phyloP scores from a whole-genome alignment of 495 filamentous ascomycete genomes.

The Friedmanniomyces endolithicus region DNA sequence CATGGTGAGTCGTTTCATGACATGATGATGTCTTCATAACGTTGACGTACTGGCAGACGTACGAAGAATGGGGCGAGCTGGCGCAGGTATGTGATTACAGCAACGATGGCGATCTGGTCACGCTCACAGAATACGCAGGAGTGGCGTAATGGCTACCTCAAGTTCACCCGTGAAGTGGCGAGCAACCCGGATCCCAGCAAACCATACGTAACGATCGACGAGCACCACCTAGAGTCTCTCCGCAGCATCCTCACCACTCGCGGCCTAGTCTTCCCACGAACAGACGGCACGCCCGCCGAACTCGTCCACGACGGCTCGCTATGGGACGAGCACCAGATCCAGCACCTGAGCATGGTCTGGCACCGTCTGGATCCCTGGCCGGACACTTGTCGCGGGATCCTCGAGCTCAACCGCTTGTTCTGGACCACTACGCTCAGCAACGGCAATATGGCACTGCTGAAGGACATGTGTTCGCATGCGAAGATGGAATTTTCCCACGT shows the following conservation, averaged over 20 bases:
- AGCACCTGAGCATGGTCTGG: constrained; percentile 50
- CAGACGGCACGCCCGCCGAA: constrained; percentile 4
- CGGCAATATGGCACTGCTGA: constrained; percentile 53
- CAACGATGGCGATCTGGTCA: constrained; percentile 28
- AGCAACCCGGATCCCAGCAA: constrained; percentile 29
- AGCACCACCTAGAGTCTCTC: constrained; percentile 54
- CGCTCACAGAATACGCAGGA: constrained; percentile 39
- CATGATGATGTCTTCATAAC: neutral
- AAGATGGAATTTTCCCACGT: constrained; percentile 49
- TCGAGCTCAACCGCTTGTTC: constrained; percentile 41
- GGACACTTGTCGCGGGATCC: constrained; percentile 47
- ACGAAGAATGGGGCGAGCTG: constrained; percentile 17
- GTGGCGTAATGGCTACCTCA: constrained; percentile 53
- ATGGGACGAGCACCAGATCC: constrained; percentile 46
- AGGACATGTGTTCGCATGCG: constrained; percentile 48
- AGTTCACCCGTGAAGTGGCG: constrained; percentile 42
- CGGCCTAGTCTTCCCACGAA: constrained; percentile 13
- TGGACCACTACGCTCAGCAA: constrained; percentile 59
- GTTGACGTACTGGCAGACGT: constrained; percentile 4
- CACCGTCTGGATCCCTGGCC: constrained; percentile 59
- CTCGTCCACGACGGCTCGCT: constrained; percentile 36
- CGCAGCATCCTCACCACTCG: constrained; percentile 31
- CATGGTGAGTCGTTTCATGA: constrained; percentile 42
- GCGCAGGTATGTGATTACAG: neutral
- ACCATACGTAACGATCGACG: constrained; percentile 38